A percentile compares a stretch with the other conserved stretches of the same genome.
These are phyloP conservation scores for Boletus pseudopeckii DNA, from an alignment of 768 basidiomycete genomes.

Conservation along the genomic window DNA sequence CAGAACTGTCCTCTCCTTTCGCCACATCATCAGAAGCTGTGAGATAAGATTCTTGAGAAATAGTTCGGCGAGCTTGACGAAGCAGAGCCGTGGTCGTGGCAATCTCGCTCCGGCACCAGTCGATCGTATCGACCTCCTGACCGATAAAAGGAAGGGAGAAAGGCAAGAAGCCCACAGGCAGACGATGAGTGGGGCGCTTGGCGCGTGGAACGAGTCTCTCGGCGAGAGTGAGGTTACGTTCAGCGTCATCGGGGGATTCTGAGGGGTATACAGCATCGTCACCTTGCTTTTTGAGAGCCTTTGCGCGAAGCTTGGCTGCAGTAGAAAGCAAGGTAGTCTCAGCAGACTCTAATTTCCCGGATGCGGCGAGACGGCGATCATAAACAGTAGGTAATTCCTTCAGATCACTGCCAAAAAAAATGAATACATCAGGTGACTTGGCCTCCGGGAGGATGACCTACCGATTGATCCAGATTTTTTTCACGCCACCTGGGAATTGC, in stretches of 20 bases:
- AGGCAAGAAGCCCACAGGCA: constrained; percentile 51
- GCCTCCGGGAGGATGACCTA: constrained; percentile 24
- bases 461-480: constrained; percentile 90
- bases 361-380: constrained; percentile 69
- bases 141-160: constrained; percentile 68
- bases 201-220: constrained; percentile 61
- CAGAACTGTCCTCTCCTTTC: constrained; percentile 6
- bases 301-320: constrained; percentile 66
- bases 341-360: constrained; percentile 79
- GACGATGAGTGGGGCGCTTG: constrained; percentile 76
- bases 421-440: not conserved
- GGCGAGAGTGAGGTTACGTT: constrained; percentile 35
- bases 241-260: constrained; percentile 26
- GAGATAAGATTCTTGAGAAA: constrained; percentile 15
- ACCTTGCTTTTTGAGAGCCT: constrained; percentile 46
- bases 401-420: constrained; percentile 56
- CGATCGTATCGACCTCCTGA: constrained; percentile 88
- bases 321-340: constrained; percentile 75
- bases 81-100: constrained; percentile 48
- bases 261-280: constrained; percentile 18
- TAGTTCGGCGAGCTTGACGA: constrained; percentile 43
- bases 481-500: constrained; percentile 87
- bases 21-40: constrained; percentile 24
- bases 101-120: constrained; percentile 83
- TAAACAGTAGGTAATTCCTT: constrained; percentile 84